A percentile compares a stretch with the other conserved stretches of the same genome.
phyloP scores from a whole-genome alignment of 2,329 filamentous ascomycete species.

The Cladosporium sp. region DNA sequence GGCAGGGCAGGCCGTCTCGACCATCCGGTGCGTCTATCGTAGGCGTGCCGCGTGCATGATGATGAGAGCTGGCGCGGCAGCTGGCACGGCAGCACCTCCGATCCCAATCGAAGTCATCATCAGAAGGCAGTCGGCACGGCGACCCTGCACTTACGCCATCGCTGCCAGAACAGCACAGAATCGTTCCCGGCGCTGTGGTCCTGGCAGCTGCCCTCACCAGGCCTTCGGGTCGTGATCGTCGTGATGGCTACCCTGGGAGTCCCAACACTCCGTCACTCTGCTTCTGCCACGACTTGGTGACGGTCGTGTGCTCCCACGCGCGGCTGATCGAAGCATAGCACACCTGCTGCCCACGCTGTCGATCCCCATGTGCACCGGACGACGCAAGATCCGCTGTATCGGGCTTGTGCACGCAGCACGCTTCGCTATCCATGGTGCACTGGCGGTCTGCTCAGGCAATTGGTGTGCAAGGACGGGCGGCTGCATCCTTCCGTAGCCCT shows the following conservation, averaged over 20 bases:
- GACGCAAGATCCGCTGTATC: slow-evolving; percentile 6
- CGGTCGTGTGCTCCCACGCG: slow-evolving; percentile 9
- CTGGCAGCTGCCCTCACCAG: slow-evolving; percentile 15
- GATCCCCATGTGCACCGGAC: slow-evolving; percentile 18
- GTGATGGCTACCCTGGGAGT: not conserved
- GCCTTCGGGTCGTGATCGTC: slow-evolving; percentile 11
- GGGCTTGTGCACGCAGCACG: not conserved
- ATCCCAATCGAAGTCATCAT: not conserved
- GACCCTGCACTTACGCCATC: slow-evolving; percentile 16
- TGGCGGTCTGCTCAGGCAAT: not conserved
- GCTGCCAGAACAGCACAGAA: not conserved
- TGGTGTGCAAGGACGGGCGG: not conserved
- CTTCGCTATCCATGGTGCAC: not conserved
- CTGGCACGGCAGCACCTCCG: not conserved
- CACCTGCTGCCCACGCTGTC: slow-evolving; percentile 15
- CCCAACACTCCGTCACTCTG: slow-evolving; percentile 13
- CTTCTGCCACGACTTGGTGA: slow-evolving; percentile 11
- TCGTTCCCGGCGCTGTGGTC: not conserved
- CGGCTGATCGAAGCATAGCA: slow-evolving; percentile 10
- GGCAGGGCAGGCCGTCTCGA: not conserved
- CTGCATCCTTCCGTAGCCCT: slow-evolving; percentile 14
- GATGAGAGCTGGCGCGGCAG: not conserved
- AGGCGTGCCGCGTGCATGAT: not conserved
- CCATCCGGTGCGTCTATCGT: too few relatives aligned
- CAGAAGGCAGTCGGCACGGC: not conserved